Conservation (phyloP, 305 asterid species). For the Ajuga reptans region DNA sequence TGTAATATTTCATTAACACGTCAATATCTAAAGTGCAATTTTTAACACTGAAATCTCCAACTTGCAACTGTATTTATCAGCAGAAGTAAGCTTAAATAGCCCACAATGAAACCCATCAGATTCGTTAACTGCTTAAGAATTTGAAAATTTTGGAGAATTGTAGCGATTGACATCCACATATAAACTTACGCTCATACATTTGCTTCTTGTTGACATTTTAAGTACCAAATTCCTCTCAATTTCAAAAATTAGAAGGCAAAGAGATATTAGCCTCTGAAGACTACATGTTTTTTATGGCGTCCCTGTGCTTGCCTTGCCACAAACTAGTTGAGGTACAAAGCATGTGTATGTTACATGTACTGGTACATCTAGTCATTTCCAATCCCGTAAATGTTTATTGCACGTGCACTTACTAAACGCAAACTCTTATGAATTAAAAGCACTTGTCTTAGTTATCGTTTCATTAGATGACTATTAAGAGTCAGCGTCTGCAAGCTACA, state of each 20-base stretch:
- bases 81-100: background rate
- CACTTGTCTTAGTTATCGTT: background rate
- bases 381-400: background rate
- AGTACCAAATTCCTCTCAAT: background rate
- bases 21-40: background rate
- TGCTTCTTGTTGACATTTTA: background rate
- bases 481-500: background rate
- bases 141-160: background rate
- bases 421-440: background rate
- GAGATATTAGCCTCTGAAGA: background rate
- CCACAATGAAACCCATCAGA: background rate
- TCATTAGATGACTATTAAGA: background rate
- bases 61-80: background rate
- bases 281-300: background rate
- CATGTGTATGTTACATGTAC: background rate
- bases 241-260: background rate
- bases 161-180: background rate
- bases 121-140: background rate
- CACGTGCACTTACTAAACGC: background rate
- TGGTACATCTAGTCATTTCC: background rate
- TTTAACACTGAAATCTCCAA: background rate
- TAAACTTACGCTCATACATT: background rate
- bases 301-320: background rate
- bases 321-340: background rate
- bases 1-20: background rate